These are phyloP conservation scores for Hamamelis virginiana DNA, from an alignment of 164 flowering plant genomes.

Conservation along the genomic window DNA sequence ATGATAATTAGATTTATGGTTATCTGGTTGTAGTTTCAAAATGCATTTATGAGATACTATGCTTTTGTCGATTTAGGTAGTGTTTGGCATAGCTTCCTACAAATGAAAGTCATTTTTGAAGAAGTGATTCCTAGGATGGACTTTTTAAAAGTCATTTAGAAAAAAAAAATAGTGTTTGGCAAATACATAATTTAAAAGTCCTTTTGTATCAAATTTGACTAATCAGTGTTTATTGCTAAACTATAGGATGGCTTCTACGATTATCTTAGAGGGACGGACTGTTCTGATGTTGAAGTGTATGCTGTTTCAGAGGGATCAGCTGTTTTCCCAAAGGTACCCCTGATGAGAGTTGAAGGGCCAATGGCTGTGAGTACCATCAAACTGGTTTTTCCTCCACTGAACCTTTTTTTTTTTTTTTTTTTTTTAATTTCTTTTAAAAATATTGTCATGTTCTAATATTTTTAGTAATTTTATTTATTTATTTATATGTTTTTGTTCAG, in stretches of 20 bases:
- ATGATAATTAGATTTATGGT: background rate
- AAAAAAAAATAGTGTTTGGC: too few species aligned
- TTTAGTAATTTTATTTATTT: background rate
- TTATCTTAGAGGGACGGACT: slow-evolving; percentile 82
- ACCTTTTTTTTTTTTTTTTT: too few species aligned
- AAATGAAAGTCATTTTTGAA: too few species aligned
- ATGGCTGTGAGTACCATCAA: slow-evolving; percentile 67
- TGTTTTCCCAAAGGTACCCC: slow-evolving; percentile 93
- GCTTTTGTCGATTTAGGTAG: background rate
- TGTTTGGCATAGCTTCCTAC: too few species aligned
- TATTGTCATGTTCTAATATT: background rate
- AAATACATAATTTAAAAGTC: too few species aligned
- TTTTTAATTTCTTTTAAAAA: background rate
- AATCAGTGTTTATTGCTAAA: slow-evolving; percentile 7
- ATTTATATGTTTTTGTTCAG: background rate
- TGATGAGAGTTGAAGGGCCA: slow-evolving; percentile 93
- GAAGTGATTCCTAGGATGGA: too few species aligned
- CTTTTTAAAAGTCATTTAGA: too few species aligned
- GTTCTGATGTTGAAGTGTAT: slow-evolving; percentile 92
- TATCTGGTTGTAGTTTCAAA: background rate
- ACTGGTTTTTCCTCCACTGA: too few species aligned
- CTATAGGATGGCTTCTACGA: slow-evolving; percentile 77
- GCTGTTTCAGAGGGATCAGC: slow-evolving; percentile 86
- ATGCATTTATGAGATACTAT: background rate
- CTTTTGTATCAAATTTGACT: too few species aligned